These are phyloP conservation scores for Albifimbria verrucaria DNA, from an alignment of 2,329 filamentous ascomycete genomes.

Conservation along the genomic window DNA sequence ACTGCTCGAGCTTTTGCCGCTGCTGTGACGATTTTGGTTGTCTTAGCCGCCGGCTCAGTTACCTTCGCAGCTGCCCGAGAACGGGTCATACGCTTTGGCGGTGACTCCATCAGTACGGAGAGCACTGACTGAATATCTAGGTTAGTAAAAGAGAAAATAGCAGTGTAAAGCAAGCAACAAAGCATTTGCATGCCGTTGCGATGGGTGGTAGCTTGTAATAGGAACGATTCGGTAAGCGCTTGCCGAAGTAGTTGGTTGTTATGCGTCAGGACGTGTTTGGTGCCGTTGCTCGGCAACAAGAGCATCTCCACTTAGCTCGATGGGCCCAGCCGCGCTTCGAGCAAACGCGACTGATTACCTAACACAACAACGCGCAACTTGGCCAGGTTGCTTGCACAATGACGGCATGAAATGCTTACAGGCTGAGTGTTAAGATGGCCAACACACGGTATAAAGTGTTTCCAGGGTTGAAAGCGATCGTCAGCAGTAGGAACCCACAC, in stretches of 20 bases:
- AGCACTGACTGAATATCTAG: constrained; percentile 8
- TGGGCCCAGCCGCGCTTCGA: too few relatives aligned
- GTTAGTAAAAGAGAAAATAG: constrained; percentile 20
- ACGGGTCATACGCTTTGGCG: constrained; percentile 58
- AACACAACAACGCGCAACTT: too few relatives aligned
- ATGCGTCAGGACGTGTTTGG: constrained; percentile 20
- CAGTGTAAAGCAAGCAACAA: constrained; percentile 9
- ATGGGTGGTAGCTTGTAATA: constrained; percentile 13
- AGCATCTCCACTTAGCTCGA: too few relatives aligned
- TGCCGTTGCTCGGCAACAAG: constrained; percentile 22
- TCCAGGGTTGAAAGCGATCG: too few relatives aligned
- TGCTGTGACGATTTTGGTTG: constrained; percentile 45
- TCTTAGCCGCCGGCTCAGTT: constrained; percentile 32
- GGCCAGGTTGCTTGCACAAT: too few relatives aligned
- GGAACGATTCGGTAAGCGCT: constrained; percentile 20
- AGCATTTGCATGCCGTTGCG: constrained; percentile 21
- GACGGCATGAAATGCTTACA: too few relatives aligned
- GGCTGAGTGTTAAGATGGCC: too few relatives aligned
- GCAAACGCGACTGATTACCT: too few relatives aligned
- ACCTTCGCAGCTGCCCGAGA: constrained; percentile 42
- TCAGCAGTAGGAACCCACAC: too few relatives aligned
- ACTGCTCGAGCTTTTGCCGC: constrained; percentile 44
- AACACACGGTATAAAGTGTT: too few relatives aligned
- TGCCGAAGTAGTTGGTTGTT: constrained; percentile 20
- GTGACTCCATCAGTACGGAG: constrained; percentile 48